These are phyloP conservation scores for Arabis hirsuta DNA, from an alignment of 345 rosid species.

Conservation along the genomic window DNA sequence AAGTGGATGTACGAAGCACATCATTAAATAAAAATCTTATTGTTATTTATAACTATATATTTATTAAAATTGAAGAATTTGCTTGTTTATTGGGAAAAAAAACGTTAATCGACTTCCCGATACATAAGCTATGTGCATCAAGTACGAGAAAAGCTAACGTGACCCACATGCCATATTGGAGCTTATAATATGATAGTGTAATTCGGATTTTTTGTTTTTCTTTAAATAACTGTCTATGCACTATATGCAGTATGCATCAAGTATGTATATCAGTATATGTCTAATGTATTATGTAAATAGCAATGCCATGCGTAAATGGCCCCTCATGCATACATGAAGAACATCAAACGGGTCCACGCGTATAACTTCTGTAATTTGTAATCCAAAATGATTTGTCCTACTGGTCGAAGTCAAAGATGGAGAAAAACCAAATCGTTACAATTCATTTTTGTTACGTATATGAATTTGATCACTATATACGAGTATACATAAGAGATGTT, in stretches of 20 bases:
- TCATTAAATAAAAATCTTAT: neutral
- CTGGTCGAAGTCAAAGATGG: slow-evolving; percentile 25
- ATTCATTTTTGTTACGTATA: slow-evolving; percentile 12
- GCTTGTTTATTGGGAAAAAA: neutral
- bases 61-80: neutral
- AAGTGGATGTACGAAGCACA: slow-evolving; percentile 29
- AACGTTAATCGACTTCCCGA: slow-evolving; percentile 21
- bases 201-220: neutral
- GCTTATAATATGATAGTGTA: slow-evolving; percentile 5
- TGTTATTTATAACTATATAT: neutral
- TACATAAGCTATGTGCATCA: slow-evolving; percentile 32
- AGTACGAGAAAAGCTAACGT: slow-evolving; percentile 41
- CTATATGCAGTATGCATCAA: neutral
- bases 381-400: slow-evolving; percentile 24
- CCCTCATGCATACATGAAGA: slow-evolving; percentile 48
- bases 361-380: slow-evolving; percentile 26
- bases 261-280: neutral
- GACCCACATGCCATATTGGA: slow-evolving; percentile 35
- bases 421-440: slow-evolving; percentile 8
- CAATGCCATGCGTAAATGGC: slow-evolving; percentile 52
- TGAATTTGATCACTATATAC: slow-evolving; percentile 7
- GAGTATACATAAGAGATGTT: slow-evolving; percentile 50
- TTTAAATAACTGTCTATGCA: neutral
- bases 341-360: slow-evolving; percentile 34
- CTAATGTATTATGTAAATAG: slow-evolving; percentile 29